Percentiles rank a stretch among this genome's conserved stretches.
Evolutionary conservation across 2,329 filamentous ascomycete genomes (phyloP).

Genomic region (Cladophialophora yegresii): DNA sequence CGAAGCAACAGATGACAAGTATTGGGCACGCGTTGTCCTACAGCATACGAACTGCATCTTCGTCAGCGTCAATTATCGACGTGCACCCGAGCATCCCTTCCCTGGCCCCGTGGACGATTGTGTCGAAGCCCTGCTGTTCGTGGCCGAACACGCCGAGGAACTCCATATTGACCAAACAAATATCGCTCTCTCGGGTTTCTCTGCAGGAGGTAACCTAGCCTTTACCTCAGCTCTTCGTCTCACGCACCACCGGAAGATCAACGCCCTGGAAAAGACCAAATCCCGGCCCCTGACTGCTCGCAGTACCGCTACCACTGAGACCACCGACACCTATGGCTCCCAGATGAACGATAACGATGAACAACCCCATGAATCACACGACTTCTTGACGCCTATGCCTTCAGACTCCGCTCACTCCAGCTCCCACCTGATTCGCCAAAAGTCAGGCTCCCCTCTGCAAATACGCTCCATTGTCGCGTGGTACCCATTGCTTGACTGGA

Average conservation of each 20-base stretch:
- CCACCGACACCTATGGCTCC: conserved; percentile 21
- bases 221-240: conserved; percentile 63
- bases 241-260: conserved; percentile 43
- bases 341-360: conserved; percentile 23
- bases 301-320: conserved; percentile 17
- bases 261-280: conserved; percentile 41
- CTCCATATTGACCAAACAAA: conserved; percentile 60
- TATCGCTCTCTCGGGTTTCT: conserved; percentile 63
- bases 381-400: conserved; percentile 20
- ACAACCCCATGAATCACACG: conserved; percentile 17
- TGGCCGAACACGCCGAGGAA: conserved; percentile 58
- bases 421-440: conserved; percentile 22
- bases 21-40: conserved; percentile 61
- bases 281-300: conserved; percentile 37
- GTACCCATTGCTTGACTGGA: conserved; percentile 66
- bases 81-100: conserved; percentile 63
- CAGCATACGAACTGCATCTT: conserved; percentile 59
- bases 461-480: conserved; percentile 62
- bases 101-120: conserved; percentile 66
- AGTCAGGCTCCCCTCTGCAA: conserved; percentile 47
- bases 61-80: conserved; percentile 63
- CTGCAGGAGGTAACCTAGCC: conserved; percentile 63
- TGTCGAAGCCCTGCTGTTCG: conserved; percentile 61
- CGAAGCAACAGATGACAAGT: conserved; percentile 60
- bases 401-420: conserved; percentile 20